These are phyloP conservation scores for Yarrowia bubula DNA, from an alignment of 805 yeast species.

Conservation along the genomic window DNA sequence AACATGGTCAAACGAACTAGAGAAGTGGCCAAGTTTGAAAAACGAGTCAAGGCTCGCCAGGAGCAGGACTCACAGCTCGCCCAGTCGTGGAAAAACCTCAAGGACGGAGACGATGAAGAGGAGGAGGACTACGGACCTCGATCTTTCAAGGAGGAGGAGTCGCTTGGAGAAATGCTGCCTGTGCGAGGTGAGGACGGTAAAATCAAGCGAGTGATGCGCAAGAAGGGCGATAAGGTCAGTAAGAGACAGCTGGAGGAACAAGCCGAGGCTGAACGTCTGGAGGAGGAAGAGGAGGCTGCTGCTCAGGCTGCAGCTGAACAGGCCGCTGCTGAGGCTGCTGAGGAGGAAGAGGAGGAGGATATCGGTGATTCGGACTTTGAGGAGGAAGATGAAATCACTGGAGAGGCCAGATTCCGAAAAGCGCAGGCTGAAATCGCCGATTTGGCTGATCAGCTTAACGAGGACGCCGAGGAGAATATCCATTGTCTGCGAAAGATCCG, in stretches of 20 bases:
- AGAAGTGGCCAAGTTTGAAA: constrained; percentile 32
- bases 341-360: constrained; percentile 36
- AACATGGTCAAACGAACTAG: constrained; percentile 34
- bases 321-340: constrained; percentile 35
- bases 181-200: constrained; percentile 70
- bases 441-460: constrained; percentile 70
- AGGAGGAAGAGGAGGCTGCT: constrained; percentile 35
- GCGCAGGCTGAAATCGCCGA: constrained; percentile 83
- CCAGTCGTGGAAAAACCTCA: constrained; percentile 29
- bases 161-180: constrained; percentile 69
- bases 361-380: constrained; percentile 35
- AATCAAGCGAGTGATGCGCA: constrained; percentile 59
- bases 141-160: constrained; percentile 44
- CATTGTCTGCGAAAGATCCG: constrained; percentile 55
- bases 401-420: constrained; percentile 53
- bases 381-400: constrained; percentile 48
- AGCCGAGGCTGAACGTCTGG: constrained; percentile 34
- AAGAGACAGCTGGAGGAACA: constrained; percentile 34
- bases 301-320: constrained; percentile 35
- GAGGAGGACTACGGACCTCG: constrained; percentile 89
- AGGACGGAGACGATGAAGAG: constrained; percentile 37
- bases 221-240: constrained; percentile 35
- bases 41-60: constrained; percentile 30
- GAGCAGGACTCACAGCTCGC: constrained; percentile 30
- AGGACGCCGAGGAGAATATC: constrained; percentile 86